These are phyloP conservation scores for Nakaseomyces kungkrabaensis DNA, from an alignment of 1,139 yeast species.

Conservation along the genomic window DNA sequence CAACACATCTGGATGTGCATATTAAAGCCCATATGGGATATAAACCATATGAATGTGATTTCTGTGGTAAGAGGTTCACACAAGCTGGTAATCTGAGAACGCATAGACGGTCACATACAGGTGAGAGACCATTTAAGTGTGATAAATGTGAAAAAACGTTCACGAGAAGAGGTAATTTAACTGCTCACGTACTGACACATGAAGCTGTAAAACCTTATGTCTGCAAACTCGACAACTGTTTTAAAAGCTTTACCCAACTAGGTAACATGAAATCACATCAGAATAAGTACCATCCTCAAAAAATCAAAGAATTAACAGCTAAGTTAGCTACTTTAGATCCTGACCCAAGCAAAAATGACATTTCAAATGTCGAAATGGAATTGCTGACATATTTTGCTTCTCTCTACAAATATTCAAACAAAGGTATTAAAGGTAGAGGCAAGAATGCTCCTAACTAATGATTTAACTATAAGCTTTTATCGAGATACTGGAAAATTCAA, in stretches of 20 bases:
- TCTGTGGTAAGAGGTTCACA: slow-evolving; percentile 72
- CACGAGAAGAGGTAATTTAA: slow-evolving; percentile 82
- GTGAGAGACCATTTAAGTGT: slow-evolving; percentile 80
- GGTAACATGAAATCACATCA: slow-evolving; percentile 93
- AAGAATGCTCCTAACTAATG: slow-evolving; percentile 28
- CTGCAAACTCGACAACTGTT: slow-evolving; percentile 75
- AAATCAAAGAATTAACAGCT: slow-evolving; percentile 53
- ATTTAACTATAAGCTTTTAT: too few species aligned
- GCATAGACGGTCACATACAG: slow-evolving; percentile 81
- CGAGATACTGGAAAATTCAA: too few species aligned
- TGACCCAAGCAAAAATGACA: slow-evolving; percentile 23
- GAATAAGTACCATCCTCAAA: slow-evolving; percentile 71
- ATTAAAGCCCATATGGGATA: slow-evolving; percentile 69
- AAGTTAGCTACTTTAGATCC: slow-evolving; percentile 50
- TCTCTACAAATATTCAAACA: slow-evolving; percentile 75
- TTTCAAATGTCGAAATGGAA: slow-evolving; percentile 58
- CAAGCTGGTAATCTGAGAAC: slow-evolving; percentile 91
- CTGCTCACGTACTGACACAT: slow-evolving; percentile 79
- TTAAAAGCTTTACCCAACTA: slow-evolving; percentile 78
- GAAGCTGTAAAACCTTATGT: slow-evolving; percentile 67
- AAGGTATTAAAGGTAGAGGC: slow-evolving; percentile 89
- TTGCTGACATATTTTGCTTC: slow-evolving; percentile 67
- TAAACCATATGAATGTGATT: slow-evolving; percentile 71
- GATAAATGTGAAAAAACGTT: slow-evolving; percentile 66
- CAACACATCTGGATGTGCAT: slow-evolving; percentile 73